These are phyloP conservation scores for Coemansia erecta DNA, from an alignment of 192 early-diverging fungal species.

Conservation along the genomic window DNA sequence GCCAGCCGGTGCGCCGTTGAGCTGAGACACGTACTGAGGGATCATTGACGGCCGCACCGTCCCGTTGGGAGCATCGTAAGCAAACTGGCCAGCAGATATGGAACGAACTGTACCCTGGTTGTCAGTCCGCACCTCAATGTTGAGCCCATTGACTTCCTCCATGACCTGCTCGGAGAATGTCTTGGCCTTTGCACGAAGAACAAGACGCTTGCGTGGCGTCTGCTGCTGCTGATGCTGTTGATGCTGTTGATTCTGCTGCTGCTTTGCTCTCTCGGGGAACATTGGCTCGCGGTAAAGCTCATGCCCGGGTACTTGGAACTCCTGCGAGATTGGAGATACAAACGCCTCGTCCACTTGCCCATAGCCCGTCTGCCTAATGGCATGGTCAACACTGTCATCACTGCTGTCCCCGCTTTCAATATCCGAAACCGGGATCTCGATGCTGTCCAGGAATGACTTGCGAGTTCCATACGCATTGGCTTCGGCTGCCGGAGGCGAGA, in stretches of 20 bases:
- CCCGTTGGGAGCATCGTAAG: conserved; percentile 22
- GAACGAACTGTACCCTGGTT: conserved; percentile 28
- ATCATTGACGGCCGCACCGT: conserved; percentile 44
- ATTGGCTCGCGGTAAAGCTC: conserved; percentile 5
- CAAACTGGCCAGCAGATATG: conserved; percentile 27
- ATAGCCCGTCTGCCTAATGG: neutral
- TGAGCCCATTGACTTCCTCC: conserved; percentile 30
- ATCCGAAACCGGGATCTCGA: conserved; percentile 32
- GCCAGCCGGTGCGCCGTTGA: conserved; percentile 43
- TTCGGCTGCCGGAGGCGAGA: conserved; percentile 10
- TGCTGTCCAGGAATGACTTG: conserved; percentile 38
- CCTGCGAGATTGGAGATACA: conserved; percentile 37
- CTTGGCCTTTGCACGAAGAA: conserved; percentile 27
- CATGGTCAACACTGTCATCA: conserved; percentile 12
- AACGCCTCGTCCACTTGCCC: conserved; percentile 31
- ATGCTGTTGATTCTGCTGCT: neutral
- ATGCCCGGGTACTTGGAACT: conserved; percentile 23
- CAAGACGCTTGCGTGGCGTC: conserved; percentile 33
- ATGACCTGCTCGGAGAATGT: conserved; percentile 44
- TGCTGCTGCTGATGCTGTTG: conserved; percentile 4
- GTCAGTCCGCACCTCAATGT: conserved; percentile 24
- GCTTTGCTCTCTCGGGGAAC: neutral
- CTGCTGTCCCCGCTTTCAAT: conserved; percentile 10
- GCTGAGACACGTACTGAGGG: conserved; percentile 47
- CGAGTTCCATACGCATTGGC: conserved; percentile 9